Base-by-base conservation (phyloP, 257 asterid genomes). In the Nicotiana benthamiana region DNA sequence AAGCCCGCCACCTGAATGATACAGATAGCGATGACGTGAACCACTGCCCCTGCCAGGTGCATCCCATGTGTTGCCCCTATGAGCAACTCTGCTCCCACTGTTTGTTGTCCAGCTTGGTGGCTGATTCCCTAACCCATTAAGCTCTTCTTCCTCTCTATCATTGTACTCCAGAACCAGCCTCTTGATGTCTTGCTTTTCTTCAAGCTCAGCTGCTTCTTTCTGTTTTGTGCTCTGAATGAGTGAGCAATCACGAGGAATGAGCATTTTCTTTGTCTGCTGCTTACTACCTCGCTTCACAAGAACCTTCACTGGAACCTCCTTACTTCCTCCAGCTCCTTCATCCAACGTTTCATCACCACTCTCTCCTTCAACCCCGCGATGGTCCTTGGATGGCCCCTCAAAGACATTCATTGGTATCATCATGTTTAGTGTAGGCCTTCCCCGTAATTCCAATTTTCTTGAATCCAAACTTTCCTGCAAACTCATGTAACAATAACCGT, bases 381-480 rank as follows among this genome's bases (percentile, higher is more conserved):
- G 90, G 75, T 94, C 97, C 87, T 87, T 94, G 52, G 80, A 74
- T 10, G 96, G 59, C 46, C 99, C 97, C 91, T 96, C 98, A 16
- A 92, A 92, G 56, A 93, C 28, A 79, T 92, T 94, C 93, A 96
- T 94, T 5, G 99, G 99, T 85, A 96, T 92, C 86, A 84, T 90
- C 99, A 96, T 96, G 84, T 92, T 92, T 13, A 94, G 87, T 9
- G 97, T 86, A 46, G 98, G 99, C 68, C 99, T 91, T 20, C 97
- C 84, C 57, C 98, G 92, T 80, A 96, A 36, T 86, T 96, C 98
- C 84, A 94, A 81, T 85, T 96, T 96, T 78, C 98, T 88, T 9
- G 99, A 96, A 85, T 96, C 99, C 95, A 96, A 90, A 86, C 99
- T 96, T 84, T 96, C 99, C 98, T 95, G 97, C 86, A 82, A 77